Percentiles rank a stretch among this genome's conserved stretches.
These are phyloP conservation scores for Saccharomycopsis fermentans DNA, from an alignment of 805 yeast genomes.

Conservation along the genomic window DNA sequence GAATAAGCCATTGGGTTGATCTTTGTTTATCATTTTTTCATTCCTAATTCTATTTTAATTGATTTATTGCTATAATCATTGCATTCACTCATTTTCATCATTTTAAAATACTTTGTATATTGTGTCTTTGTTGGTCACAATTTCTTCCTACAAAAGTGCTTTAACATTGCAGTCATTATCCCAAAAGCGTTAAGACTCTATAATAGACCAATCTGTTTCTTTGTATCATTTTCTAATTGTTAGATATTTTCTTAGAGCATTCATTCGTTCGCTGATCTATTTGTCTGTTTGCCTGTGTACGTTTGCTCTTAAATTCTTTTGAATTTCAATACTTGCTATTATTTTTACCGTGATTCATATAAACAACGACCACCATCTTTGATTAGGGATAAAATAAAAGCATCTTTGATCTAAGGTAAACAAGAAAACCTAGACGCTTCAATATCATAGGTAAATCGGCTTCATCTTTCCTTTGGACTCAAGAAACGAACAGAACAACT, in stretches of 20 bases:
- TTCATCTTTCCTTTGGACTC: background rate
- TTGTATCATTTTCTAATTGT: background rate
- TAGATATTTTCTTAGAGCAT: background rate
- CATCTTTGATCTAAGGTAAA: background rate
- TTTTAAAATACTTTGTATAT: background rate
- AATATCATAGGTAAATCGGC: background rate
- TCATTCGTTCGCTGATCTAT: background rate
- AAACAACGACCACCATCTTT: background rate
- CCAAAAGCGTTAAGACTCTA: background rate
- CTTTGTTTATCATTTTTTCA: background rate
- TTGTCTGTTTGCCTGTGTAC: background rate
- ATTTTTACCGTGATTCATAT: too few relatives aligned
- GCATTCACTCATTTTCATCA: background rate
- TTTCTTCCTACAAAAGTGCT: background rate
- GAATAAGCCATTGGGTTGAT: background rate
- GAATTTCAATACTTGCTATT: too few relatives aligned
- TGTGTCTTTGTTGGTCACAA: background rate
- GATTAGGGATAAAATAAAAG: too few relatives aligned
- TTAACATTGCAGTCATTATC: background rate
- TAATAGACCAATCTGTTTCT: background rate
- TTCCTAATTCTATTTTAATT: background rate
- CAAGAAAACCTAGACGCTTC: background rate
- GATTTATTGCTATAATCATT: background rate
- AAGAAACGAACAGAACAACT: background rate
- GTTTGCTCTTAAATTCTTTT: background rate